phyloP scores from a whole-genome alignment of 1,284 basidiomycete species.

The Cryptococcus sp. region DNA sequence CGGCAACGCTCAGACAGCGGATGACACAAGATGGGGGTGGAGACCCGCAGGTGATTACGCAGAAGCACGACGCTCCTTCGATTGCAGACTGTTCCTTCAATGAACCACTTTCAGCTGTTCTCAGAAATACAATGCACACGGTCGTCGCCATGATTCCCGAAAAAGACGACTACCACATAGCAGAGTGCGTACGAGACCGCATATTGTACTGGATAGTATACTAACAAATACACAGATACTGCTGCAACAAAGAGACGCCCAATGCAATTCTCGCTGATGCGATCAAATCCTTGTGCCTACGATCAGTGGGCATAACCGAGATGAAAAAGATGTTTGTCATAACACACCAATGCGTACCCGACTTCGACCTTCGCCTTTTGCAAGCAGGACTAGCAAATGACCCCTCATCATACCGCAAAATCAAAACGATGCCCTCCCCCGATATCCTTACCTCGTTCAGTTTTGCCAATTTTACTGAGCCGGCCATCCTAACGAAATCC shows the following conservation, averaged over 20 bases:
- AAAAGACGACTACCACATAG: slow-evolving; percentile 17
- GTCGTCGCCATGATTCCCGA: slow-evolving; percentile 3
- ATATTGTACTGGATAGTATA: neutral
- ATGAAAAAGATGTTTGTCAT: slow-evolving; percentile 15
- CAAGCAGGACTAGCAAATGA: slow-evolving; percentile 14
- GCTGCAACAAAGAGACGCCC: slow-evolving; percentile 23
- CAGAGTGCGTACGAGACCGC: slow-evolving; percentile 17
- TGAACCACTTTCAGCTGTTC: slow-evolving; percentile 12
- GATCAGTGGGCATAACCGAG: neutral
- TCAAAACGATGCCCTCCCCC: slow-evolving; percentile 9
- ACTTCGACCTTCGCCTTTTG: slow-evolving; percentile 20
- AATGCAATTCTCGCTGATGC: slow-evolving; percentile 16
- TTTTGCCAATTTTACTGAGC: slow-evolving; percentile 20
- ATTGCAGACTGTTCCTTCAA: slow-evolving; percentile 28
- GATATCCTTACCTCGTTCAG: slow-evolving; percentile 22
- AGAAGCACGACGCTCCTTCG: slow-evolving; percentile 12
- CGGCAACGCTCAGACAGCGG: slow-evolving; percentile 13
- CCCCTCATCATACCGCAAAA: slow-evolving; percentile 22
- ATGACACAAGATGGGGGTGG: slow-evolving; percentile 5
- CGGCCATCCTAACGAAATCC: slow-evolving; percentile 13
- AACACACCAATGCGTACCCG: slow-evolving; percentile 21
- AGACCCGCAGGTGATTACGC: slow-evolving; percentile 2
- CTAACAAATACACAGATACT: slow-evolving; percentile 14
- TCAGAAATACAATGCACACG: slow-evolving; percentile 9
- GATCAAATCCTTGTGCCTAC: slow-evolving; percentile 10